A percentile compares a stretch with the other conserved stretches of the same genome.
phyloP scores from a whole-genome alignment of 331 rosid species.

The Malus hybrid region DNA sequence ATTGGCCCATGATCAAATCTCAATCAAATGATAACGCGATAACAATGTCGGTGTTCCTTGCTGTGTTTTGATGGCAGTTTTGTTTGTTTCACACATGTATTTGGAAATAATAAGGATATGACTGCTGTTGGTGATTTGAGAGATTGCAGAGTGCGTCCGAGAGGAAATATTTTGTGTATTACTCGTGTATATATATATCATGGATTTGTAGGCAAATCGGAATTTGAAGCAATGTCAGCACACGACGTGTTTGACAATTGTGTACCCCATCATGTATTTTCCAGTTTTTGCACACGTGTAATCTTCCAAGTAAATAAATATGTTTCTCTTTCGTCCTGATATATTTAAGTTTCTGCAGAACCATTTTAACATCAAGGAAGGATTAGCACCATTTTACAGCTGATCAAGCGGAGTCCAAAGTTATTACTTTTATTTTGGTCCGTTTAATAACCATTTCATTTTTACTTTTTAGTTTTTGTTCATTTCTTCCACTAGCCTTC shows the following conservation, averaged over 20 bases:
- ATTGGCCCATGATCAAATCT: conserved; percentile 28
- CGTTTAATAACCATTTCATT: too few relatives aligned
- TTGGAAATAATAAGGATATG: background rate
- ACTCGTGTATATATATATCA: conserved; percentile 19
- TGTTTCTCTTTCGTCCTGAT: background rate
- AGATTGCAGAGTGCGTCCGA: background rate
- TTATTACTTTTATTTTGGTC: too few relatives aligned
- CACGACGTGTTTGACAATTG: background rate
- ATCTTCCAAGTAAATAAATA: background rate
- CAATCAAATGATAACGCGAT: conserved; percentile 1
- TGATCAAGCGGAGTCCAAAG: background rate
- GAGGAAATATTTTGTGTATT: conserved; percentile 12
- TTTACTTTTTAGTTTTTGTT: too few relatives aligned
- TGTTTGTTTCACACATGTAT: conserved; percentile 20
- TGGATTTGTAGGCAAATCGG: conserved; percentile 6
- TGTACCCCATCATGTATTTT: background rate
- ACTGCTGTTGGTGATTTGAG: background rate
- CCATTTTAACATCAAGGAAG: background rate
- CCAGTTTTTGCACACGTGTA: background rate
- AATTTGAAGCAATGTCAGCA: conserved; percentile 7
- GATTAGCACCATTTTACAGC: background rate
- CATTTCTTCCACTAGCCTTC: too few relatives aligned
- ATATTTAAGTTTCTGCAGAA: background rate
- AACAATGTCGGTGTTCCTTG: background rate
- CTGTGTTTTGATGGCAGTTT: conserved; percentile 1